Evolutionary conservation across 306 rosid genomes (phyloP), one percentile per base, ranked within the genome.

Genomic region (Ormosia semicastrata): DNA sequence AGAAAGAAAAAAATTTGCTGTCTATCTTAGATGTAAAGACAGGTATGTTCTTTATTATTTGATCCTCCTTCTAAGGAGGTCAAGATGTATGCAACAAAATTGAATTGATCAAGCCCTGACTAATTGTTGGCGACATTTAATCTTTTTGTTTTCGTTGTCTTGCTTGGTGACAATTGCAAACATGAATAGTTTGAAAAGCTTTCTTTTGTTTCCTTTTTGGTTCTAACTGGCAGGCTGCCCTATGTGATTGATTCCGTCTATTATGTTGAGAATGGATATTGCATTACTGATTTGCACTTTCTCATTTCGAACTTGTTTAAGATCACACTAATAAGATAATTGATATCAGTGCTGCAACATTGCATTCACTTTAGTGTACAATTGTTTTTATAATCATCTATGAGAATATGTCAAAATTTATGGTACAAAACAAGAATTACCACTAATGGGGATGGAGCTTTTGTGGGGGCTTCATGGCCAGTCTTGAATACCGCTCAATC

Each of bases 41-140:
- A 44, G 33, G 49, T 37, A 66, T 65, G 58, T 47, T 80, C 73
- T 80, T 29, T 60, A 63, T 50, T 49, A 24, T 71, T 71, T 80
- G 53, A 71, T 36, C 57, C 17, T 71, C 50, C 29, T 14, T 43
- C 6, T 1, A 11, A 71, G 65, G 71, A 56, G 47, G 49, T 67
- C 71, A 18, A 43, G 58, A 57, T 70, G 50, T 62, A 62, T 46
- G 82, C 59, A 37, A 39, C 62, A 58, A 43, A 77, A 29, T 73
- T 76, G 82, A 68, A 36, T 77, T 46, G 50, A 63, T 71, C 75
- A 24, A 71, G 63, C 83, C 56, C 73, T 77, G 75, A 77, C 64
- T 53, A 34, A 32, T 52, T 50, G 71, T 39, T 70, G 41, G 59
- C 66, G 29, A 69, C 73, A 40, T 62, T 34, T 8, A 15, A 49